Conservation (phyloP, 2,329 filamentous ascomycete species). For the Diaporthe sp. region DNA sequence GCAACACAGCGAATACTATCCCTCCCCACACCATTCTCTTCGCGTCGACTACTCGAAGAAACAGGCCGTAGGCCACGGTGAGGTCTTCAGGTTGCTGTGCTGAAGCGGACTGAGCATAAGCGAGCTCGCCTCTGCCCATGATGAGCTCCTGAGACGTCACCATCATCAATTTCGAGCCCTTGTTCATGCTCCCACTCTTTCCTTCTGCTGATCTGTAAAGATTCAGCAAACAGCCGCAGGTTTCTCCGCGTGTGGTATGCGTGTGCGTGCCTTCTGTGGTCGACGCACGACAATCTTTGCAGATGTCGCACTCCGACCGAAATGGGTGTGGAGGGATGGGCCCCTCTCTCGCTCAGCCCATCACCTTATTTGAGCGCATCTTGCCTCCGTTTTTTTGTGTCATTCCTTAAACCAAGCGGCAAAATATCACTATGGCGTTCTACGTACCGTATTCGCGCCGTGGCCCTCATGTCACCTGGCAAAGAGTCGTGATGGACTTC, state of each 20-base stretch:
- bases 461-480: background rate
- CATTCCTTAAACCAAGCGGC: too few relatives aligned
- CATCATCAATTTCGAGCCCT: too few relatives aligned
- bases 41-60: slow-evolving; percentile 52
- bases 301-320: background rate
- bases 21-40: slow-evolving; percentile 71
- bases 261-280: background rate
- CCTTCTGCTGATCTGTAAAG: background rate
- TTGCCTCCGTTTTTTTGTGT: background rate
- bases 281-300: background rate
- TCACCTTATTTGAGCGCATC: background rate
- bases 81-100: background rate
- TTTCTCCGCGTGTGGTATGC: background rate
- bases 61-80: background rate
- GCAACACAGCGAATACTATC: slow-evolving; percentile 46
- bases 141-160: background rate
- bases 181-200: background rate
- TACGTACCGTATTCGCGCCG: background rate
- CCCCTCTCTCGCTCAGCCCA: background rate
- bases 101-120: background rate
- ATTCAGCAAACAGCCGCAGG: background rate
- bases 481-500: background rate
- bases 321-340: background rate
- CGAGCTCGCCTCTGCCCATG: background rate
- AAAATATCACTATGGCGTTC: background rate